A percentile compares a stretch with the other conserved stretches of the same genome.
Evolutionary conservation across 106 monocot species (phyloP).

Genomic region (Phalaenopsis aphrodite): DNA sequence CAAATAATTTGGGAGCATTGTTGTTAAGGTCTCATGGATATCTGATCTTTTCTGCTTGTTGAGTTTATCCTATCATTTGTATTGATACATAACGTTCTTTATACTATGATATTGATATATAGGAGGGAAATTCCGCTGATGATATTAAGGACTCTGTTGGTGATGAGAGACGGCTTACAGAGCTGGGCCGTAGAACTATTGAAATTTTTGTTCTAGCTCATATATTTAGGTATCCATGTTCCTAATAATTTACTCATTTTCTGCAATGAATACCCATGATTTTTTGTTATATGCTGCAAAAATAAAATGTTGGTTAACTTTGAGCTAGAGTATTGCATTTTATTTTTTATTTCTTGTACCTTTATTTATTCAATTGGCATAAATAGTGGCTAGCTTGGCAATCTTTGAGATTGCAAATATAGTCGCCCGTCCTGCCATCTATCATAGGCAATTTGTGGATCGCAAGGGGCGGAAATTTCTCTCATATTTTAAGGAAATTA

Average conservation of each 20-base stretch:
- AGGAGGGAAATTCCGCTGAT: constrained; percentile 79
- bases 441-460: too few species aligned
- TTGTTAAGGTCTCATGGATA: neutral
- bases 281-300: neutral
- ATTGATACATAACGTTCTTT: constrained; percentile 8
- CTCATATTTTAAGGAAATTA: too few species aligned
- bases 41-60: constrained; percentile 8
- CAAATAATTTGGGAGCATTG: neutral
- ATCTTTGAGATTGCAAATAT: too few species aligned
- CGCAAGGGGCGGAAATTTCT: too few species aligned
- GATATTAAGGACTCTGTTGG: constrained; percentile 78
- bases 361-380: neutral
- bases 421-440: too few species aligned
- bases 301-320: neutral
- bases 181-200: constrained; percentile 77
- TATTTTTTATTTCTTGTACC: neutral
- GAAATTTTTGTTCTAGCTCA: constrained; percentile 85
- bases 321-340: neutral
- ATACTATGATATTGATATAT: constrained; percentile 5
- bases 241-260: constrained; percentile 5
- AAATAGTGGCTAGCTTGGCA: too few species aligned
- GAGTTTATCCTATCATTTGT: neutral
- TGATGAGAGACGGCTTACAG: constrained; percentile 83
- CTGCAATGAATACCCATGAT: neutral
- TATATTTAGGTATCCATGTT: constrained; percentile 67